Base-by-base conservation (phyloP, 2,329 filamentous ascomycete species). In the Neonectria faginata region DNA sequence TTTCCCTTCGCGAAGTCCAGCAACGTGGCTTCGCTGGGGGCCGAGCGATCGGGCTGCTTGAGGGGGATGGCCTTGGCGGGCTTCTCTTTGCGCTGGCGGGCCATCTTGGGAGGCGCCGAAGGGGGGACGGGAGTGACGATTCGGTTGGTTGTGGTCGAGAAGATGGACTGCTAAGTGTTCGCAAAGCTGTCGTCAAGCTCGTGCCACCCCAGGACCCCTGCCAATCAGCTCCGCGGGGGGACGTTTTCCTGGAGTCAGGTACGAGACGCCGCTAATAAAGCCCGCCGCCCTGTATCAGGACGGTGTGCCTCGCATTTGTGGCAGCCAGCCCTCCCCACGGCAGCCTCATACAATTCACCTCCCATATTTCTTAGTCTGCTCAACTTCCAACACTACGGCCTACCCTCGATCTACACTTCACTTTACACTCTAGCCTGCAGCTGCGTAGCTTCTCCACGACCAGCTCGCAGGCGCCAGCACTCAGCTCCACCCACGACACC, bases 1-100 rank as follows among this genome's bases (percentile, higher is more conserved):
- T 86, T 85, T 68, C 92, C 86, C 57, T 90, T 84, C 64, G 92
- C 92, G 31, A 94, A 76, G 61, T 94, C 84, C 63, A 94, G 83
- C n/a, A 96, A 83, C 0, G 92, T 95, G 77, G 90, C 85, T 47
- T 88, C 84, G 5, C 80, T 80, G 1, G 79, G 89, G 1, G 78
- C 86, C 55, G 87, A 88, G 64, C 89, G 87, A 78, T 93, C 89
- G 33, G 92, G 91, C n/a, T 92, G 88, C 56, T 82, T 80, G 63
- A 94, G 84, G 70, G 88, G 88, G 76, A 92, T 85, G 63, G 85
- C 79, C 67, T 78, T 76, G 47, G 84, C 78, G 51, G 79, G 79
- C 70, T 82, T 80, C 61, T 85, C 80, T 68, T 82, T 85, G 53
- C 84, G 83, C 70, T 84, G 82, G 68, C 79, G 81, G 58, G 81